Evolutionary conservation across 805 yeast genomes (phyloP), one percentile per base, ranked within the genome.

Genomic region (Pichia nanzhaoensis): DNA sequence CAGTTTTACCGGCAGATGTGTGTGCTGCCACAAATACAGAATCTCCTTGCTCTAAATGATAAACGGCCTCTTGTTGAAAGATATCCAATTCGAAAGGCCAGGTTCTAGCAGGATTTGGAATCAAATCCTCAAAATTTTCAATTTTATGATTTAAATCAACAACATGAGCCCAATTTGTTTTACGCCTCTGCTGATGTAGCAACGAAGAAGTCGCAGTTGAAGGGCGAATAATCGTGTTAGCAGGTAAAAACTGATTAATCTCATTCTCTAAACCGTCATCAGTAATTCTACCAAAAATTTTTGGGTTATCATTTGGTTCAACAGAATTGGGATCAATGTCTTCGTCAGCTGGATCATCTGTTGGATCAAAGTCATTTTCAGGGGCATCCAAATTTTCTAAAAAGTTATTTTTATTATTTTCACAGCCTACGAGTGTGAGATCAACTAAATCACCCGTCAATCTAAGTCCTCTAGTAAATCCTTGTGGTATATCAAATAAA

Each of bases 11-110:
- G 0, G 99, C 99, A 3, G 98, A 91, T 0, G 99, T 91, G 63
- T 91, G 99, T 0, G 99, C 99, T 3, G 98, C 98, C 3, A 93
- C 96, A 65, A 93, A 93, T 3, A 93, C 99, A 7, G 98, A 91
- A 59, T 93, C 99, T 33, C 98, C 98, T 63, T 89, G 96, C 59
- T 93, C 99, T 49, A 93, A 70, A 64, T 90, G 98, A 59, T 85
- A 93, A 0, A 93, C 84, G 0, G 99, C 99, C 65, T 93, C 98
- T 59, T 93, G 89, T 61, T 93, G 99, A 66, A 93, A 93, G 30
- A 84, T 82, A 66, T 93, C 99, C 39, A 93, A 71, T 60, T 89
- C 91, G 58, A 93, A 93, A 0, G 99, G 97, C 93, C 95, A 93
- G 36, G 74, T 78, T 42, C 96, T 70, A 0, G 99, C 99, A 70